Evolutionary conservation across 331 rosid species (phyloP).

Genomic region (Spiraea crenata): DNA sequence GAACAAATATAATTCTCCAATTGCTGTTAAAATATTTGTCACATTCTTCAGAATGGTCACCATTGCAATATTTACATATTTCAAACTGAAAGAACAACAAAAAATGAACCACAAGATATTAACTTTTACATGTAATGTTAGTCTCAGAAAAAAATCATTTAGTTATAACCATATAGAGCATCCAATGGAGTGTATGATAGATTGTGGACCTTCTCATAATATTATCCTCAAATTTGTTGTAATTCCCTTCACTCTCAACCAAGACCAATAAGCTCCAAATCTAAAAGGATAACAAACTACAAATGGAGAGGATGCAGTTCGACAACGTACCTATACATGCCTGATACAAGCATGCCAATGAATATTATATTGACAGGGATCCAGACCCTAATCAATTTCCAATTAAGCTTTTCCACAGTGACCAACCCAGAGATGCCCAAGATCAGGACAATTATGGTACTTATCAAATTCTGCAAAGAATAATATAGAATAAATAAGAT

Average conservation of each 20-base stretch:
- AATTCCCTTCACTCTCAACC: neutral
- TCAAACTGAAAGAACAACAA: conserved; percentile 61
- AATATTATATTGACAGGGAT: conserved; percentile 84
- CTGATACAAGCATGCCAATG: conserved; percentile 84
- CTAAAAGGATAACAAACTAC: neutral
- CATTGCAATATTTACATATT: conserved; percentile 84
- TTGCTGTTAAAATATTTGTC: conserved; percentile 82
- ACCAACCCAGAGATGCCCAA: conserved; percentile 56
- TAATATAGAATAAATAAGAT: conserved; percentile 17
- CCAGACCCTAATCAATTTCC: conserved; percentile 86
- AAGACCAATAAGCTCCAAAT: too few species aligned
- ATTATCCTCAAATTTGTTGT: conserved; percentile 3
- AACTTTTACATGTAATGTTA: conserved; percentile 8
- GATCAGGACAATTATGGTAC: conserved; percentile 59
- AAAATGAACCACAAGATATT: conserved; percentile 18
- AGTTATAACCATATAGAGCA: neutral
- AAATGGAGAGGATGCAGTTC: neutral
- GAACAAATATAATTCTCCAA: conserved; percentile 77
- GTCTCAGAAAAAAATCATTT: neutral
- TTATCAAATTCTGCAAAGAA: conserved; percentile 70
- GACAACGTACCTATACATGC: conserved; percentile 75
- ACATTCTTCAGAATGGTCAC: conserved; percentile 92
- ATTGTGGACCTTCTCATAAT: conserved; percentile 13
- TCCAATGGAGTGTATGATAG: neutral
- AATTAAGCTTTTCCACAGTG: conserved; percentile 65